Evolutionary conservation across 352 stramenopile genomes (phyloP), one percentile per base, ranked within the genome.

Genomic region (Phytopythium delawarense): DNA sequence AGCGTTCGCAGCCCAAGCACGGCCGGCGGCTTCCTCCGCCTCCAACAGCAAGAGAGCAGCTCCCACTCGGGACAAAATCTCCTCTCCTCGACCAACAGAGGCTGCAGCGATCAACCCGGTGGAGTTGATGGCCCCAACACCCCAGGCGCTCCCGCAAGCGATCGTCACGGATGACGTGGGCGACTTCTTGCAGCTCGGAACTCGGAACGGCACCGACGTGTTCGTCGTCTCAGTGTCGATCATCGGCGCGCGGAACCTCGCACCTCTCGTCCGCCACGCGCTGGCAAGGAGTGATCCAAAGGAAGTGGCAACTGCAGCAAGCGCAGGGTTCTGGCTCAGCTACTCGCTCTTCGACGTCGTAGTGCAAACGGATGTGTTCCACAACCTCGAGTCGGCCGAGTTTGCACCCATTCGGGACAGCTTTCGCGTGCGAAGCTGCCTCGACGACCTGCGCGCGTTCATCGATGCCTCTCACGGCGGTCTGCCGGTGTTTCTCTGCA

Each of bases 341-440:
- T 94, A 94, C 58, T 92, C 84, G 28, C 70, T 94, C 5, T 94
- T 94, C 56, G 84, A 88, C 39, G 74, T 94, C 16, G 78, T 94
- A 18, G 83, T 94, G 9, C 86, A 91, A 55, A 94, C 82, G 0
- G 84, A 93, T 50, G 71, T 92, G 28, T 94, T 94, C 34, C 69
- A 76, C 52, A 75, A 88, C 55, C 65, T 93, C 7, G 63, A 74
- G 5, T 35, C 59, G 11, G 70, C 80, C 4, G 74, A 87, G 34
- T 94, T 94, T 60, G 66, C 76, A 13, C 61, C 81, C 4, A 90
- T 94, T 49, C 81, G 78, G 18, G 84, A 92, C 58, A 86, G 67
- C 52, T 94, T 94, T 42, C 81, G 84, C 7, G 69, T 93, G 39
- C 66, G 73, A 55, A 89, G 74, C 54, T 91, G 66, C 44, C 16